phyloP scores from a whole-genome alignment of 2,329 filamentous ascomycete genomes.

The Colletotrichum sp. region DNA sequence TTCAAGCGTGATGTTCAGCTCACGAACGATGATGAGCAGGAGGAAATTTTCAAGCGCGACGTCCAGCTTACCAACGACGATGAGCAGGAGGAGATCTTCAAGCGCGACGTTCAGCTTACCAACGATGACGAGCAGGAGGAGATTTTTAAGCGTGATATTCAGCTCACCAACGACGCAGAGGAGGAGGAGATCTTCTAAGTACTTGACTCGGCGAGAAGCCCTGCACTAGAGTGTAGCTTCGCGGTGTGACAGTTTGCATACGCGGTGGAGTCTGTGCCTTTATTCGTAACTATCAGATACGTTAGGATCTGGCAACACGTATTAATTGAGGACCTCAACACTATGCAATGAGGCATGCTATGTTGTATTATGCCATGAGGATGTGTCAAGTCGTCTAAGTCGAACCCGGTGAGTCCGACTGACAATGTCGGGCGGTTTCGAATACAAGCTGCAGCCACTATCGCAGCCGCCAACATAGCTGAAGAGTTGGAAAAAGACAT shows the following conservation, averaged over 20 bases:
- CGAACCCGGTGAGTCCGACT: neutral
- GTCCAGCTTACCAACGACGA: neutral
- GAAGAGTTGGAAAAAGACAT: neutral
- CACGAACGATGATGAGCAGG: neutral
- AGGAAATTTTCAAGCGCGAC: neutral
- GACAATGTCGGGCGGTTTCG: neutral
- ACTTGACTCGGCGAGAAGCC: neutral
- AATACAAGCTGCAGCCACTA: neutral
- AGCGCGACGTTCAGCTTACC: neutral
- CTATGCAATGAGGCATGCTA: fast-evolving
- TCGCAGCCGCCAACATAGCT: fast-evolving
- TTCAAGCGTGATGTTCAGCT: neutral
- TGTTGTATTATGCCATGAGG: neutral
- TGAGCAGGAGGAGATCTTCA: neutral
- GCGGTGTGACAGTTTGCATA: neutral
- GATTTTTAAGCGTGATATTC: neutral
- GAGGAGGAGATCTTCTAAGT: neutral
- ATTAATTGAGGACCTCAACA: neutral
- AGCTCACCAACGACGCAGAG: neutral
- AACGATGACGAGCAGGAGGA: neutral
- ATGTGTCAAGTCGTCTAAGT: neutral
- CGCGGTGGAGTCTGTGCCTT: neutral
- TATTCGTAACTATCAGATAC: neutral
- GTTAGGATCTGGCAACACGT: neutral
- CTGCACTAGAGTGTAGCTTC: neutral